Conservation (phyloP, 768 basidiomycete genomes). For the Gymnopilus junonius region DNA sequence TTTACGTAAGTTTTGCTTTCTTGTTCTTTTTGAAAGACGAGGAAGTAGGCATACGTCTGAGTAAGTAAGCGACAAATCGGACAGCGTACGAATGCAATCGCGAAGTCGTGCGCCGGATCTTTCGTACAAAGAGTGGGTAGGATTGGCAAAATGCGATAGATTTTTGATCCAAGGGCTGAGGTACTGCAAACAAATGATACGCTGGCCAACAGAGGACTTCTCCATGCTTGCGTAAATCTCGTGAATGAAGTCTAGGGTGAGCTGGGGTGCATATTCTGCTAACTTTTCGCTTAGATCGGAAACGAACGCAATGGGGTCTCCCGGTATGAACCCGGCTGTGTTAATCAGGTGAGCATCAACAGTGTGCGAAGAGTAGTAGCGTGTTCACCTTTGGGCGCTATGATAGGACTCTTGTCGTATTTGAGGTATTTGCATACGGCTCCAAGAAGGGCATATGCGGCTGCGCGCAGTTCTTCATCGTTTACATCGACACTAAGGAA, state of each 20-base stretch:
- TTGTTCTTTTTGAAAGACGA: not conserved
- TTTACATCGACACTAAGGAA: constrained; percentile 76
- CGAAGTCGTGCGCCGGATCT: constrained; percentile 75
- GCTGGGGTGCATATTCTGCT: constrained; percentile 73
- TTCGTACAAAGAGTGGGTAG: constrained; percentile 69
- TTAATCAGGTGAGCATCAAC: not conserved
- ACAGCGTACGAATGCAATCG: constrained; percentile 79
- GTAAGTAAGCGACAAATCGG: constrained; percentile 75
- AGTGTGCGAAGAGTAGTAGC: not conserved
- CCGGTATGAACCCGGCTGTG: constrained; percentile 72
- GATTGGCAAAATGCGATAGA: constrained; percentile 70
- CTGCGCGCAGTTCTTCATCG: constrained; percentile 77
- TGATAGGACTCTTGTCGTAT: constrained; percentile 72
- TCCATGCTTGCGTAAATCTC: constrained; percentile 73
- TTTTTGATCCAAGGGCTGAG: constrained; percentile 91
- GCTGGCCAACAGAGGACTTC: constrained; percentile 48
- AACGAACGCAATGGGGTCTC: constrained; percentile 66
- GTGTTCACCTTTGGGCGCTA: constrained; percentile 67
- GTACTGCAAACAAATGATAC: constrained; percentile 78
- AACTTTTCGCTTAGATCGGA: constrained; percentile 71
- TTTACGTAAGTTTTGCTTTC: constrained; percentile 8
- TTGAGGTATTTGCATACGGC: constrained; percentile 79
- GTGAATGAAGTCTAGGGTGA: constrained; percentile 89
- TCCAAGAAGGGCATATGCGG: constrained; percentile 80
- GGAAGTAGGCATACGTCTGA: constrained; percentile 57